Evolutionary conservation across 495 filamentous ascomycete genomes (phyloP).

Genomic region (Tuber brumale): DNA sequence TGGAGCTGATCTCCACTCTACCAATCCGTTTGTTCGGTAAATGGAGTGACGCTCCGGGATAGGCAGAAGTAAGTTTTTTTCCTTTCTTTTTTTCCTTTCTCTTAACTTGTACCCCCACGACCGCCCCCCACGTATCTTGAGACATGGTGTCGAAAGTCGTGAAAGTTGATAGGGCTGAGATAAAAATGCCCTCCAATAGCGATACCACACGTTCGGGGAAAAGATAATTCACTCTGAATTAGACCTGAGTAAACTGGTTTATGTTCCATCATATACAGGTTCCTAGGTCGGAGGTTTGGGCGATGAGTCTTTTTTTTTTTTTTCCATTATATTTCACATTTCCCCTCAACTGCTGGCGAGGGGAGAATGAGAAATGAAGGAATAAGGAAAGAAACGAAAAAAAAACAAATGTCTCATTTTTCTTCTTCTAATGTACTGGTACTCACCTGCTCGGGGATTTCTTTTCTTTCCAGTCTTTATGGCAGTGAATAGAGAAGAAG

Average conservation of each 20-base stretch:
- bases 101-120: background rate
- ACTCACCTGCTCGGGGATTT: background rate
- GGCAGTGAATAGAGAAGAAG: conserved; percentile 2
- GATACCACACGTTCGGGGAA: background rate
- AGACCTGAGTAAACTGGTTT: background rate
- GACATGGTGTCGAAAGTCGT: background rate
- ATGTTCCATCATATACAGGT: background rate
- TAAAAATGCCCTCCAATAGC: background rate
- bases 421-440: background rate
- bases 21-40: background rate
- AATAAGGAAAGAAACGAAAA: background rate
- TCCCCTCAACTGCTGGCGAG: background rate
- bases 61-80: background rate
- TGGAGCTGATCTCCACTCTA: background rate
- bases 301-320: background rate
- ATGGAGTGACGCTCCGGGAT: background rate
- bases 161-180: background rate
- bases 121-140: background rate
- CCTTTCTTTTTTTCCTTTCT: background rate
- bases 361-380: background rate
- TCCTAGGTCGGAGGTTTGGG: background rate
- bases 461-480: background rate
- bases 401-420: background rate
- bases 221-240: background rate
- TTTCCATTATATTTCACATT: background rate